A percentile compares a stretch with the other conserved stretches of the same genome.
Conservation (phyloP, 192 early-diverging fungal genomes). For the Mortierella antarctica region DNA sequence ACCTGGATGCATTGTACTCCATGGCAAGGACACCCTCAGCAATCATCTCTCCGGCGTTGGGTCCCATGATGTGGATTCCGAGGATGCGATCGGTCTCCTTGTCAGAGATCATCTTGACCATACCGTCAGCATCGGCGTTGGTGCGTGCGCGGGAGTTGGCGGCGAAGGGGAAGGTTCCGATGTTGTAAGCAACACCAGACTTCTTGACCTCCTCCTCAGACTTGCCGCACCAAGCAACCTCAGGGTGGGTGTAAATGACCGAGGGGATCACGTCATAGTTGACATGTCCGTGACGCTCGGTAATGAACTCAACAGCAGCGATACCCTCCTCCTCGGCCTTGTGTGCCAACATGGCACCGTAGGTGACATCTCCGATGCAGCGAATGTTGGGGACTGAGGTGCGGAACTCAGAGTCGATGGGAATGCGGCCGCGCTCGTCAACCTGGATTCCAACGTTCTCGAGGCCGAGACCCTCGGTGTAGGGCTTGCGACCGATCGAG, state of each 20-base stretch:
- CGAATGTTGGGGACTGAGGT: conserved; percentile 90
- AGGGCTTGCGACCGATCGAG: conserved; percentile 94
- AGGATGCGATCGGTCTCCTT: conserved; percentile 95
- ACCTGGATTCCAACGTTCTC: conserved; percentile 91
- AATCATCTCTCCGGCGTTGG: conserved; percentile 99
- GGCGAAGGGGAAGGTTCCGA: conserved; percentile 94
- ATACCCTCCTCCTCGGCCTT: conserved; percentile 99
- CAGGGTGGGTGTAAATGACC: conserved; percentile 98
- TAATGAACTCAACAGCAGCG: conserved; percentile 94
- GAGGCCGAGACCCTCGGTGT: conserved; percentile 91
- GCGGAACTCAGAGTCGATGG: conserved; percentile 86
- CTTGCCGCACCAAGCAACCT: conserved; percentile 99
- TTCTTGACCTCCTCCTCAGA: conserved; percentile 95
- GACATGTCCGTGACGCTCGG: conserved; percentile 94
- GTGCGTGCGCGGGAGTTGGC: conserved; percentile 99
- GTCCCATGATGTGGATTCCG: conserved; percentile 98
- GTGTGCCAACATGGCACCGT: conserved; percentile 99
- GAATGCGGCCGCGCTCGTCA: conserved; percentile 89
- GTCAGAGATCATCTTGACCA: conserved; percentile 97
- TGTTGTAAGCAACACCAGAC: conserved; percentile 85
- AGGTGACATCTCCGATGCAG: conserved; percentile 97
- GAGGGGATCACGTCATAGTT: conserved; percentile 98
- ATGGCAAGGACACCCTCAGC: conserved; percentile 96
- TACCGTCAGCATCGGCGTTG: conserved; percentile 92
- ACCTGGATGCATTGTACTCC: conserved; percentile 94